A percentile compares a stretch with the other conserved stretches of the same genome.
These are phyloP conservation scores for Saccharomycopsis hybrid DNA, from an alignment of 1,139 yeast species.

Conservation along the genomic window DNA sequence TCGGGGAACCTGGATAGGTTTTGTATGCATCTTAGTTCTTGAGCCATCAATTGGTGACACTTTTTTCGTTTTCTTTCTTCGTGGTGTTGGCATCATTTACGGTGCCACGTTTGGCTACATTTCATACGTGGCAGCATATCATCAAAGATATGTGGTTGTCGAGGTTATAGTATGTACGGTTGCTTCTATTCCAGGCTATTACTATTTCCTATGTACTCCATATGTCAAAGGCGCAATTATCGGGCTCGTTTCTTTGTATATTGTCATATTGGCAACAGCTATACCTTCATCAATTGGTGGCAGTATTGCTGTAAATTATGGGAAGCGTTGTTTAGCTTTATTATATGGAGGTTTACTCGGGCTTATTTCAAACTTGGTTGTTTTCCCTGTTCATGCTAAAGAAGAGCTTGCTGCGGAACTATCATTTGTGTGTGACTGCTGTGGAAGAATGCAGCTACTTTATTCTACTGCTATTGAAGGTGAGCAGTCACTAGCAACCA, in stretches of 20 bases:
- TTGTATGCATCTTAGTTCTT: constrained; percentile 41
- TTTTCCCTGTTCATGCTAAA: constrained; percentile 44
- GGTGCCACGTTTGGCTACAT: constrained; percentile 47
- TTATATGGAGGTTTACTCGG: constrained; percentile 45
- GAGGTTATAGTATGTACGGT: constrained; percentile 37
- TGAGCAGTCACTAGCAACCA: constrained; percentile 25
- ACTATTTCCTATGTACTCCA: constrained; percentile 37
- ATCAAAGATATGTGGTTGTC: constrained; percentile 36
- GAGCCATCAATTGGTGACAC: constrained; percentile 50
- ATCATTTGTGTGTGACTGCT: constrained; percentile 33
- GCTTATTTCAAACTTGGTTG: constrained; percentile 35
- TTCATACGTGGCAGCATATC: constrained; percentile 37
- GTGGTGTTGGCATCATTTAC: constrained; percentile 39
- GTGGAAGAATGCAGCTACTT: constrained; percentile 33
- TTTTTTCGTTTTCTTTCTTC: constrained; percentile 37
- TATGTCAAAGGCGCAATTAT: constrained; percentile 46
- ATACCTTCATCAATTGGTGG: constrained; percentile 36
- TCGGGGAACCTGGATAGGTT: constrained; percentile 47
- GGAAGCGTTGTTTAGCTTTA: constrained; percentile 43
- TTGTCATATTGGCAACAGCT: constrained; percentile 38
- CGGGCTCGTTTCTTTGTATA: constrained; percentile 39
- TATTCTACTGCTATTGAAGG: constrained; percentile 39
- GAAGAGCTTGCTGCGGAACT: constrained; percentile 37
- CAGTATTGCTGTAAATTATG: constrained; percentile 38
- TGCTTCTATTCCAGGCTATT: constrained; percentile 41